Evolutionary conservation across 176 grass and related monocot species (phyloP).

Genomic region (Neostapfia colusana): DNA sequence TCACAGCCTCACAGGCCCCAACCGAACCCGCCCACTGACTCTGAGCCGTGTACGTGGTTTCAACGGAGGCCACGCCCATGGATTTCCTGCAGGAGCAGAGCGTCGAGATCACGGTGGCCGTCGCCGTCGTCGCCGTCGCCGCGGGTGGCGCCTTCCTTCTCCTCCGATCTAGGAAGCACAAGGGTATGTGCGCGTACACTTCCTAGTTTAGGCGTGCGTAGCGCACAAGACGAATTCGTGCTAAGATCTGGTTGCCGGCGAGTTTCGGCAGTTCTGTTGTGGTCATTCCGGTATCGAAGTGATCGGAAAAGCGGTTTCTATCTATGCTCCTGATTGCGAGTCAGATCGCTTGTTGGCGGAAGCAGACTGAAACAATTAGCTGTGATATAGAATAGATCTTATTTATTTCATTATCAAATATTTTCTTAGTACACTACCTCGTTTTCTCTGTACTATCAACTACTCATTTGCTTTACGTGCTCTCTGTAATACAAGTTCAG

Average conservation of each 20-base stretch:
- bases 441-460: neutral
- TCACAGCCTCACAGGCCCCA: neutral
- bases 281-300: neutral
- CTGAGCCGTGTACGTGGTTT: neutral
- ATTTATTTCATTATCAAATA: neutral
- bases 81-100: slow-evolving; percentile 49
- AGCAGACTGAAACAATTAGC: neutral
- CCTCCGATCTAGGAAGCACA: slow-evolving; percentile 63
- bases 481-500: neutral
- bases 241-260: slow-evolving; percentile 26
- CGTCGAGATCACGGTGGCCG: slow-evolving; percentile 48
- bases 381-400: neutral
- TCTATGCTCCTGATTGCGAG: neutral
- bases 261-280: neutral
- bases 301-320: neutral
- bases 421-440: neutral
- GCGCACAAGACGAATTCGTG: slow-evolving; percentile 16
- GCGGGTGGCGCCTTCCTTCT: slow-evolving; percentile 65
- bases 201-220: neutral
- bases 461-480: neutral
- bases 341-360: neutral
- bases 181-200: slow-evolving; percentile 43
- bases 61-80: slow-evolving; percentile 42
- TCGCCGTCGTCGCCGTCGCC: slow-evolving; percentile 66
- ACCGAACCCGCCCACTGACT: slow-evolving; percentile 19